These are phyloP conservation scores for Coelastrella sp. DNA, from an alignment of 139 green algal genomes.

Conservation along the genomic window DNA sequence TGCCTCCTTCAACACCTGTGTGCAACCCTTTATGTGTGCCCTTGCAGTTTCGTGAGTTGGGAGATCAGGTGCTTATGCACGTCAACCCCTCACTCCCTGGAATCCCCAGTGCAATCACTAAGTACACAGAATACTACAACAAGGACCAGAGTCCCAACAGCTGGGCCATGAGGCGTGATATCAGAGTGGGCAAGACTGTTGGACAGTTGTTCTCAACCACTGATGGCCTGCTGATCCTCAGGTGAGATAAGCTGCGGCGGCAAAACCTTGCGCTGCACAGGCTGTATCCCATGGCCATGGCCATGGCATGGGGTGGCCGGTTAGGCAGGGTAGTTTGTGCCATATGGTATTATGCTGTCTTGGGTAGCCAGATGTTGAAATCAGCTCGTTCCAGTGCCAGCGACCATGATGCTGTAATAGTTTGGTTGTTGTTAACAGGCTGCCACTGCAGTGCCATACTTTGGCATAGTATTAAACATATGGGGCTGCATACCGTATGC, in stretches of 20 bases:
- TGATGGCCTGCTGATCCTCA: conserved; percentile 50
- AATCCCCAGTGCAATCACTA: conserved; percentile 12
- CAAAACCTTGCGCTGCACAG: too few species aligned
- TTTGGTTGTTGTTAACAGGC: too few species aligned
- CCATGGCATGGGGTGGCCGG: too few species aligned
- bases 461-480: neutral
- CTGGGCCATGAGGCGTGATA: conserved; percentile 38
- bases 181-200: conserved; percentile 13
- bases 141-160: neutral
- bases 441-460: neutral
- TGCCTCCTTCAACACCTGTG: neutral
- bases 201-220: conserved; percentile 41
- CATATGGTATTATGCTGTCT: too few species aligned
- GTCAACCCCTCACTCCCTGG: neutral
- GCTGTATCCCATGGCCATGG: too few species aligned
- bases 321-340: too few species aligned
- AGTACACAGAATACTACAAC: conserved; percentile 35
- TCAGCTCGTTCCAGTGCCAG: too few species aligned
- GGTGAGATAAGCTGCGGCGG: neutral
- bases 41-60: conserved; percentile 10
- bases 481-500: too few species aligned
- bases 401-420: too few species aligned
- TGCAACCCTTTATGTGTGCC: neutral
- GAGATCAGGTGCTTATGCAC: conserved; percentile 18
- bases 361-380: too few species aligned